These are phyloP conservation scores for Populus simonii DNA, from an alignment of 345 rosid species.

Conservation along the genomic window DNA sequence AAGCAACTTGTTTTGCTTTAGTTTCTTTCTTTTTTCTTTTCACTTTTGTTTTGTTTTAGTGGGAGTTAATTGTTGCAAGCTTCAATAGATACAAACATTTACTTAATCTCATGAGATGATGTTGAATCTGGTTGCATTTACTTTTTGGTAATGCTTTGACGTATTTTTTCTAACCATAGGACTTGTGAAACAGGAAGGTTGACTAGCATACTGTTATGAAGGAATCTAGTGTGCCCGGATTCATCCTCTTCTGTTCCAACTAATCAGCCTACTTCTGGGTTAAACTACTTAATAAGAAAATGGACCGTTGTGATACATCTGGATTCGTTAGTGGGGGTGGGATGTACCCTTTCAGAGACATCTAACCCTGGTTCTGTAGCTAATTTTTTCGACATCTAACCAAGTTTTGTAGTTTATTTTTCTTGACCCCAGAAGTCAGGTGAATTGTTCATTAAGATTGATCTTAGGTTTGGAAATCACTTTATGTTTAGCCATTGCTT, in stretches of 20 bases:
- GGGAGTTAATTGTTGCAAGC: background rate
- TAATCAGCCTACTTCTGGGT: conserved; percentile 29
- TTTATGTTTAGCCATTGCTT: conserved; percentile 27
- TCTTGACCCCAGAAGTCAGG: conserved; percentile 58
- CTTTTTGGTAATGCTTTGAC: conserved; percentile 1
- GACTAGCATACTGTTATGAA: conserved; percentile 24
- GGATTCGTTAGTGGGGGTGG: conserved; percentile 98
- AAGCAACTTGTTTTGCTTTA: background rate
- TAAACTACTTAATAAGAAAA: conserved; percentile 29
- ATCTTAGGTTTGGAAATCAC: conserved; percentile 45
- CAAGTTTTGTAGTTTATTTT: conserved; percentile 54
- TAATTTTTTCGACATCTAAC: conserved; percentile 36
- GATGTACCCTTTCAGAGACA: conserved; percentile 35
- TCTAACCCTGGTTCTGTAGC: conserved; percentile 60
- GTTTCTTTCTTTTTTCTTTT: background rate
- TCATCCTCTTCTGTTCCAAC: conserved; percentile 17
- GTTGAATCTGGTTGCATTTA: background rate
- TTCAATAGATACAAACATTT: background rate
- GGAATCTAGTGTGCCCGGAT: conserved; percentile 19
- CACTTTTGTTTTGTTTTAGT: background rate
- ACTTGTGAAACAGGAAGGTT: conserved; percentile 53
- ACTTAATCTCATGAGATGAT: background rate
- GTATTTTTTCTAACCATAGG: conserved; percentile 8
- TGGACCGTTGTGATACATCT: conserved; percentile 76
- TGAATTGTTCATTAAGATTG: conserved; percentile 37